Evolutionary conservation across 768 basidiomycete species (phyloP), one percentile per base, ranked within the genome.

Genomic region (Saitozyma sp.): DNA sequence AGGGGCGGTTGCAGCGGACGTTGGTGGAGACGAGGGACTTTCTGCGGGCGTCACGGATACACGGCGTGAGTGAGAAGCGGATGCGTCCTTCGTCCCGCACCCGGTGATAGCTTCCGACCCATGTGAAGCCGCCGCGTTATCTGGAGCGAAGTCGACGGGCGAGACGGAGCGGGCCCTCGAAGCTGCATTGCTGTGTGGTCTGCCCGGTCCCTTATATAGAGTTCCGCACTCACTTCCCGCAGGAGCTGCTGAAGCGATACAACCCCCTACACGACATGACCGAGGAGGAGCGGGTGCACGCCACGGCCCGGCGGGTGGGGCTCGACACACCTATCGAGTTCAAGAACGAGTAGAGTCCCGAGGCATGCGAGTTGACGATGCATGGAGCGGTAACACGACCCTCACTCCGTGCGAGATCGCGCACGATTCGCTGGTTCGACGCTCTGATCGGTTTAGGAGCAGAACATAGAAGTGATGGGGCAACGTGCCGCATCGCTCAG

Each of bases 261-360:
- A 95, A 93, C 77, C 92, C 93, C 0, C 81, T 89, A 16, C 79
- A 87, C 48, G 89, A 92, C 71, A 83, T 94, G 65, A 88, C 91
- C 0, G 81, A 84, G 6, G 86, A 91, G 67, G 91, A 95, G 75
- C 82, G 89, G 67, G 84, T 95, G 63, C 83, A 87, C 70, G 90
- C 90, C 1, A 93, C 93, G 0, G 92, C 92, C 3, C 84, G 87
- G 50, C 82, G 92, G 65, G 93, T 97, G 42, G 93, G 93, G 5
- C 80, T 97, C 57, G 84, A 95, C 71, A 88, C 93, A 84, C 92
- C 92, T 9, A 71, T 84, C 51, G 78, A 81, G 39, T 78, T 71
- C 56, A 62, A 62, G 48, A 46, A 46, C 13, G 45, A 46, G 45
- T 46, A 29, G 29, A 29, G 29, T 29, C 29, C 29, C 2, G 29